Evolutionary conservation across 495 filamentous ascomycete genomes (phyloP).

Genomic region (Hyaloscypha hepaticicola): DNA sequence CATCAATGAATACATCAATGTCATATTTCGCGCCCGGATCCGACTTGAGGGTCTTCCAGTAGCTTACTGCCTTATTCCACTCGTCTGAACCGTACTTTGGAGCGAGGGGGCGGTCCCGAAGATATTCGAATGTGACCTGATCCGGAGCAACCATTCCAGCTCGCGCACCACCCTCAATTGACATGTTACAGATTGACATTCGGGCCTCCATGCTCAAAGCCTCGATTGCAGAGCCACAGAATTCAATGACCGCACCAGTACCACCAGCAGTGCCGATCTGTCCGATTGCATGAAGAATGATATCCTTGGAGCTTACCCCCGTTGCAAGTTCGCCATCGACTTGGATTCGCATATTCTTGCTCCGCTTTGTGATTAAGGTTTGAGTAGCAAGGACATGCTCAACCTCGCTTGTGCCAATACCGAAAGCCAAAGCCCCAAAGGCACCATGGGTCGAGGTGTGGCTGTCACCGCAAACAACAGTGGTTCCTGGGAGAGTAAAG

Average conservation of each 20-base stretch:
- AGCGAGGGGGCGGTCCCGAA: slow-evolving; percentile 84
- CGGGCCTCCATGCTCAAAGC: slow-evolving; percentile 92
- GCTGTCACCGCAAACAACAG: slow-evolving; percentile 95
- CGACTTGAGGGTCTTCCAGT: slow-evolving; percentile 85
- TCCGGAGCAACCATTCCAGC: slow-evolving; percentile 97
- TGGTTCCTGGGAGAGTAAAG: slow-evolving; percentile 96
- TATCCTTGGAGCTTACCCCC: slow-evolving; percentile 94
- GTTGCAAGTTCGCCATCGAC: slow-evolving; percentile 89
- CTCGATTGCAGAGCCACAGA: slow-evolving; percentile 89
- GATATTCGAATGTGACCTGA: slow-evolving; percentile 90
- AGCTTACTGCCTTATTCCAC: slow-evolving; percentile 85
- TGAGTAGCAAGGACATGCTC: slow-evolving; percentile 98
- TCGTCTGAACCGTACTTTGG: slow-evolving; percentile 79
- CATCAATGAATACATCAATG: slow-evolving; percentile 80
- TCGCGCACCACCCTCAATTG: slow-evolving; percentile 95
- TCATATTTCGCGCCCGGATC: slow-evolving; percentile 87
- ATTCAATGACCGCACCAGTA: slow-evolving; percentile 93
- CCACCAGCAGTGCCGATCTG: slow-evolving; percentile 94
- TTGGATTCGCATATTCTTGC: slow-evolving; percentile 98
- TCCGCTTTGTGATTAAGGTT: slow-evolving; percentile 87
- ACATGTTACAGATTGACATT: slow-evolving; percentile 99
- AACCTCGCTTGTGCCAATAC: slow-evolving; percentile 97
- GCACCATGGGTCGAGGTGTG: slow-evolving; percentile 98
- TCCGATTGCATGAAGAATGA: slow-evolving; percentile 92
- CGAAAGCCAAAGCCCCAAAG: slow-evolving; percentile 92